phyloP scores from a whole-genome alignment of 139 green algal species.

The Astrephomene gubernaculifera region DNA sequence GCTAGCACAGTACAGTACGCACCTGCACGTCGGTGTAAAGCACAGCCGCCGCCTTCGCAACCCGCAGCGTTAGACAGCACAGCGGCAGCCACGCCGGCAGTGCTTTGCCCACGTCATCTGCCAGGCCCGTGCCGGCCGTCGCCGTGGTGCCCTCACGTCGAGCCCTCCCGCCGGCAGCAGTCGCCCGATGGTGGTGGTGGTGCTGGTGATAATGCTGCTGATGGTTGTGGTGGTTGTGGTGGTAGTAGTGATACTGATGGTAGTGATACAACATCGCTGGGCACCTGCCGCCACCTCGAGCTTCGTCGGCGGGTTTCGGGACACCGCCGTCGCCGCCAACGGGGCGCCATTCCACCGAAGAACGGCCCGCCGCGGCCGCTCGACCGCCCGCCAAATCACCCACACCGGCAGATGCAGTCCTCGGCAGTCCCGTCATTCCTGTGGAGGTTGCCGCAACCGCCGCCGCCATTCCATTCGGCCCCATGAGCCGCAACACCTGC shows the following conservation, averaged over 20 bases:
- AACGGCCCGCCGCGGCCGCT: not conserved
- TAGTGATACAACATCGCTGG: slow-evolving; percentile 6
- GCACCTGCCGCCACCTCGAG: too few relatives aligned
- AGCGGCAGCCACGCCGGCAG: slow-evolving; percentile 42
- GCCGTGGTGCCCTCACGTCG: not conserved
- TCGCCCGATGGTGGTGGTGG: not conserved
- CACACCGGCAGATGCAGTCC: not conserved
- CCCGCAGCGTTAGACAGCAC: slow-evolving; percentile 17
- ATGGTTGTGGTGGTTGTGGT: not conserved
- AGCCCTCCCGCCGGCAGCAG: not conserved
- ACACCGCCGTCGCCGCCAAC: not conserved
- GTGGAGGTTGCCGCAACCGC: not conserved
- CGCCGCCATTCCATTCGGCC: not conserved
- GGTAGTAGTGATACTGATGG: not conserved
- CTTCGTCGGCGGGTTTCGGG: too few relatives aligned
- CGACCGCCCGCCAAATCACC: not conserved
- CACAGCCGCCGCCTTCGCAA: slow-evolving; percentile 27
- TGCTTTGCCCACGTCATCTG: not conserved
- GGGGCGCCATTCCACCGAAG: too few relatives aligned
- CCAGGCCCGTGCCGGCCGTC: not conserved
- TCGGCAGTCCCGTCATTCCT: not conserved
- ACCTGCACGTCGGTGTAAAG: slow-evolving; percentile 38
- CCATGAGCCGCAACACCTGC: not conserved
- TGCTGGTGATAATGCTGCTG: not conserved
- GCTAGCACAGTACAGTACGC: too few relatives aligned